Conservation (phyloP, 106 monocot species). For the Phalaenopsis aphrodite region DNA sequence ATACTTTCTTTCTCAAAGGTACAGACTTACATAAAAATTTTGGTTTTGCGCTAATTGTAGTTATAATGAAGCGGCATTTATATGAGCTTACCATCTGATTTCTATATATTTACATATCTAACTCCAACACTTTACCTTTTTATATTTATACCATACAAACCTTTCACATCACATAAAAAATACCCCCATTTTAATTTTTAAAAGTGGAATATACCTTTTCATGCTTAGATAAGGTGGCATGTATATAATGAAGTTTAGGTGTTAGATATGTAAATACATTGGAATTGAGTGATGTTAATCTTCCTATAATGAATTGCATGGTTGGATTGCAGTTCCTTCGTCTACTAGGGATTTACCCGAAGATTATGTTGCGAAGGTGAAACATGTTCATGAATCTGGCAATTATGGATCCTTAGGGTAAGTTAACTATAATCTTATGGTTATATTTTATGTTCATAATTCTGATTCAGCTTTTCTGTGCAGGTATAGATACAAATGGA, state of each 20-base stretch:
- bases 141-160: no score
- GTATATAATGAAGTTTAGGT: no score
- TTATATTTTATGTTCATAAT: background rate
- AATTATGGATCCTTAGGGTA: constrained; percentile 95
- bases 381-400: constrained; percentile 77
- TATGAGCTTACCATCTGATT: no score
- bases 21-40: background rate
- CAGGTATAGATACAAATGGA: constrained; percentile 95
- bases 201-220: no score
- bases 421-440: constrained; percentile 6
- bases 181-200: no score
- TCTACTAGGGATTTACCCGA: constrained; percentile 71
- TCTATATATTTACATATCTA: no score
- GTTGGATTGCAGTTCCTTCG: constrained; percentile 55
- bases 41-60: background rate
- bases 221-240: no score
- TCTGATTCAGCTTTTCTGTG: constrained; percentile 4
- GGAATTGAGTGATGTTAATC: no score
- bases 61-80: background rate
- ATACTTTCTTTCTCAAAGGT: constrained; percentile 95
- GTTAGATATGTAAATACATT: no score
- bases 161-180: no score
- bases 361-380: constrained; percentile 78
- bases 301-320: background rate
- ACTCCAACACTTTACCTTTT: no score